Evolutionary conservation across 179 eudicot genomes (phyloP).

Genomic region (Camellia oleifera): DNA sequence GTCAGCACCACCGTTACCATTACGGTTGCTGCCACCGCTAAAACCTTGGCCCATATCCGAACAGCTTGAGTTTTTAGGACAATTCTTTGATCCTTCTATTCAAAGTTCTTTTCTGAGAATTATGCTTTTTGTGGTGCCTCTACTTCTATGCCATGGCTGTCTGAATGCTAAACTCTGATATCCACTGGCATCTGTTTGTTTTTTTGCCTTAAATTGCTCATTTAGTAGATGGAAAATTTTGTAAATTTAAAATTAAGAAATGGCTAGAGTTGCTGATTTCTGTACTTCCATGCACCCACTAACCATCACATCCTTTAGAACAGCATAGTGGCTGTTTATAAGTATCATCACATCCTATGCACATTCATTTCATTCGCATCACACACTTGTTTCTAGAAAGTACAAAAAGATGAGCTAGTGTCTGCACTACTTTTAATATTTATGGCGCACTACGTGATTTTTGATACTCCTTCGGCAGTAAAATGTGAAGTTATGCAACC

Average conservation of each 20-base stretch:
- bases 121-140: background rate
- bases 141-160: background rate
- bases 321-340: no score
- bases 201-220: conserved; percentile 2
- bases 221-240: background rate
- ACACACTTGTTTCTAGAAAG: background rate
- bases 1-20: no score
- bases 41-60: no score
- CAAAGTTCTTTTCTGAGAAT: background rate
- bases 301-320: background rate
- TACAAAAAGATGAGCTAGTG: background rate
- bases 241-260: background rate
- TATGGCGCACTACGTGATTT: background rate
- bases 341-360: background rate
- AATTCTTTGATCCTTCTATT: background rate
- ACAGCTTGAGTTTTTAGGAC: no score
- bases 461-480: background rate
- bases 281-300: background rate
- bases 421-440: background rate
- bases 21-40: no score
- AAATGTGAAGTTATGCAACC: background rate
- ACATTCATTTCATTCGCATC: background rate
- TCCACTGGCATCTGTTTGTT: background rate
- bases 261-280: background rate
- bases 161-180: background rate